Base-by-base conservation (phyloP, 1,284 basidiomycete genomes). In the Meripilus lineatus region DNA sequence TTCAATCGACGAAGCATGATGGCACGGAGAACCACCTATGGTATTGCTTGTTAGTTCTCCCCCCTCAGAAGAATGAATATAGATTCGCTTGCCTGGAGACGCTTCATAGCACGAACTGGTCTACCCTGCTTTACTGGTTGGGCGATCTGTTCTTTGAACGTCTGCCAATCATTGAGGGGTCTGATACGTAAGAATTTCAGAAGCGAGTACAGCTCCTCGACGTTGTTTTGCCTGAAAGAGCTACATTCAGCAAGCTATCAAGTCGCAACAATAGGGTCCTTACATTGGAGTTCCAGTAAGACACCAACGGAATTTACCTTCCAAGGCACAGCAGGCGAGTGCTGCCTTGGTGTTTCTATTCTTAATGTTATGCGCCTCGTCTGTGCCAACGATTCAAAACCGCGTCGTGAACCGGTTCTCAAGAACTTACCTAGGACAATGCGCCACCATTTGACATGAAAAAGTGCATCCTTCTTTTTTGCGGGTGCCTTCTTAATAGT, bases 281-380 rank as follows among this genome's bases (percentile, higher is more conserved):
- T 67, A 89, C 76, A 95, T 85, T 0, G 91, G 92, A 6, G 92
- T 94, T 40, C 91, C 92, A 4, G 91, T 94, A 45, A 95, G 66
- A 60, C 87, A 91, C 93, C 93, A 95, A 37, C 90, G 75, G 60
- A 79, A 93, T 59, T 89, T 89, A 10, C 78, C 77, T 28, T 82
- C 66, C 8, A 99, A 71, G 1, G 75, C 85, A 47, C 80, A 89
- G 48, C 93, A 94, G 0, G 91, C 93, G 33, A 83, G 72, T 1
- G 90, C 84, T 23, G 79, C 76, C 61, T 93, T 89, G 0, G 94
- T 91, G 25, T 77, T 85, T 47, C 81, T 73, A 58, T 97, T 96
- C 75, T 98, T 98, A 71, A 99, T 98, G 57, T 89, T 93, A 59
- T 99, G 95, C 0, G 95, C 95, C 62, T 99, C 95, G 58, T 97